These are phyloP conservation scores for Mucor racemosus DNA, from an alignment of 371 early-diverging fungal genomes.

Conservation along the genomic window DNA sequence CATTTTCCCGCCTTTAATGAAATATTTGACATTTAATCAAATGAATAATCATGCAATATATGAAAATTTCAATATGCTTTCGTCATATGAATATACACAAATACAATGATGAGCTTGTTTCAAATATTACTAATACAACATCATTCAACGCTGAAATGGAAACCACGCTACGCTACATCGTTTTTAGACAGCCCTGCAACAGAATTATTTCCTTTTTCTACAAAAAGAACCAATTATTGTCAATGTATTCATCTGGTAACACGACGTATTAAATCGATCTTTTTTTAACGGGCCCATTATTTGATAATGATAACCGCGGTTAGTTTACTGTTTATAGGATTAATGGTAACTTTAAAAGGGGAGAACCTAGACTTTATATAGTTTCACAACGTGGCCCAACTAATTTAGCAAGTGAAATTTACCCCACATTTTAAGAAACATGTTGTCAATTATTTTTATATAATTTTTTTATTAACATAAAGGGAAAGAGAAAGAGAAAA, in stretches of 20 bases:
- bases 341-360: not conserved
- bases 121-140: not conserved
- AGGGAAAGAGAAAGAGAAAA: not conserved
- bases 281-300: not conserved
- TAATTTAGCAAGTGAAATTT: not conserved
- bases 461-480: slow-evolving; percentile 12
- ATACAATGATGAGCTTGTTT: not conserved
- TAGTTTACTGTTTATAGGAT: not conserved
- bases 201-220: not conserved
- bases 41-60: no score
- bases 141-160: not conserved
- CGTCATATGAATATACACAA: not conserved
- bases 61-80: no score
- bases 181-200: not conserved
- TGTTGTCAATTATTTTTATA: not conserved
- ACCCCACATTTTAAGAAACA: slow-evolving; percentile 11
- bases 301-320: slow-evolving; percentile 2
- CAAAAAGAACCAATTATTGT: not conserved
- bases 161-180: not conserved
- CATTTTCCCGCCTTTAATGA: no score
- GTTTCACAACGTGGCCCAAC: not conserved
- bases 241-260: not conserved
- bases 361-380: not conserved
- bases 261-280: not conserved
- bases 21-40: no score